Evolutionary conservation across 345 rosid species (phyloP).

Genomic region (Brassica carinata): DNA sequence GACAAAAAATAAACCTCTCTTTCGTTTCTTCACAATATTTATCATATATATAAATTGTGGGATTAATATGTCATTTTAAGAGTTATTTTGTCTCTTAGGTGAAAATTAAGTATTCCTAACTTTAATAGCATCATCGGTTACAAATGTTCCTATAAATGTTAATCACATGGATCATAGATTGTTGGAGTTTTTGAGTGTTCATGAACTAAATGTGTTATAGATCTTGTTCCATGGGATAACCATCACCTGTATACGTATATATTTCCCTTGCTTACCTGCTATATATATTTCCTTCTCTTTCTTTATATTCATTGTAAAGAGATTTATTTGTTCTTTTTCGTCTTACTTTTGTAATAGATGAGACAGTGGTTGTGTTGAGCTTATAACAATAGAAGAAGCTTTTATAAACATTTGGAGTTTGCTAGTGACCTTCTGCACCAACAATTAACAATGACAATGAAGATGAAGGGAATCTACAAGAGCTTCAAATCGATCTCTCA

Average conservation of each 20-base stretch:
- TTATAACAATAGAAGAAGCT: not conserved
- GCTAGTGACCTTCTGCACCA: slow-evolving; percentile 25
- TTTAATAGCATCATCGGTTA: not conserved
- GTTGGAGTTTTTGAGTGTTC: not conserved
- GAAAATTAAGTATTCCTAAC: not conserved
- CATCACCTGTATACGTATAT: not conserved
- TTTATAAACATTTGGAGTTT: slow-evolving; percentile 17
- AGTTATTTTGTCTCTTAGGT: not conserved
- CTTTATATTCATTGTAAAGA: not conserved
- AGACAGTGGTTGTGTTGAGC: not conserved
- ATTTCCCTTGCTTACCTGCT: not conserved
- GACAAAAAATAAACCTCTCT: not conserved
- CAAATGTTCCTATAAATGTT: not conserved
- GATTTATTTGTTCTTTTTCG: not conserved
- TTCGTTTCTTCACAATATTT: not conserved
- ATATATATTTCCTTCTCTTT: not conserved
- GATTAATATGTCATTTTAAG: not conserved
- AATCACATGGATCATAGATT: not conserved
- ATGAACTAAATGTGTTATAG: not conserved
- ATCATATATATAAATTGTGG: not conserved
- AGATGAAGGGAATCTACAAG: slow-evolving; percentile 88
- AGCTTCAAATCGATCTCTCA: slow-evolving; percentile 83
- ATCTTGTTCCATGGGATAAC: slow-evolving; percentile 1
- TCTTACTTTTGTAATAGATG: slow-evolving; percentile 1
- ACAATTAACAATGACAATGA: slow-evolving; percentile 60